Base-by-base conservation (phyloP, 148 eudicot species). In the Chenopodium suecicum region DNA sequence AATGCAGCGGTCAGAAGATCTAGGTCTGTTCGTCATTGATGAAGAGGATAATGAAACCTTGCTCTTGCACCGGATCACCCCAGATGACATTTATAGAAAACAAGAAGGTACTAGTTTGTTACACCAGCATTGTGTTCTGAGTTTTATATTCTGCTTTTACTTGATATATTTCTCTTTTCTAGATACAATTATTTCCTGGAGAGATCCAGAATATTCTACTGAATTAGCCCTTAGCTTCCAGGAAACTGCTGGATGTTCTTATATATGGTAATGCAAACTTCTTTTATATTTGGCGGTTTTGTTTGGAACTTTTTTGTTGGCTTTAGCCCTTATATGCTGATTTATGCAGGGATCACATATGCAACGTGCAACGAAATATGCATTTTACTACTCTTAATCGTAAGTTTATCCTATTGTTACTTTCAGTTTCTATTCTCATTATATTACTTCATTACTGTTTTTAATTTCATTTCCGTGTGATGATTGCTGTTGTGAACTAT, bases 151-250 rank as follows among this genome's bases (percentile, higher is more conserved):
- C 29, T 54, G 73, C 81, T 41, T 54, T 23, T 63, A 31, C 25
- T 58, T 66, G 29, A 23, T 72, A 25, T 75, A 75, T 22, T 78
- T 70, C 41, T 31, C 34, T 50, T 74, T 75, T 31, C 46, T 62
- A 97, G 99, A 92, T 83, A 97, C 98, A 82, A 94, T 97, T 78
- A 94, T 97, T 81, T 97, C 99, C 32, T 97, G 99, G 99, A 91
- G 92, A 83, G 99, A 97, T 88, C 98, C 97, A 8, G 98, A 92
- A 60, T 91, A 67, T 87, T 90, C 93, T 68, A 89, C 90, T 46
- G 98, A 97, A 77, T 75, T 97, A 80, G 99, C 99, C 74, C 98
- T 97, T 81, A 97, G 99, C 89, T 97, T 97, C 86, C 97, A 92
- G 83, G 99, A 97, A 84, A 85, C 81, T 67, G 87, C 97, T 60